Evolutionary conservation across 495 filamentous ascomycete species (phyloP), one percentile per base, ranked within the genome.

Genomic region (Podospora comata): DNA sequence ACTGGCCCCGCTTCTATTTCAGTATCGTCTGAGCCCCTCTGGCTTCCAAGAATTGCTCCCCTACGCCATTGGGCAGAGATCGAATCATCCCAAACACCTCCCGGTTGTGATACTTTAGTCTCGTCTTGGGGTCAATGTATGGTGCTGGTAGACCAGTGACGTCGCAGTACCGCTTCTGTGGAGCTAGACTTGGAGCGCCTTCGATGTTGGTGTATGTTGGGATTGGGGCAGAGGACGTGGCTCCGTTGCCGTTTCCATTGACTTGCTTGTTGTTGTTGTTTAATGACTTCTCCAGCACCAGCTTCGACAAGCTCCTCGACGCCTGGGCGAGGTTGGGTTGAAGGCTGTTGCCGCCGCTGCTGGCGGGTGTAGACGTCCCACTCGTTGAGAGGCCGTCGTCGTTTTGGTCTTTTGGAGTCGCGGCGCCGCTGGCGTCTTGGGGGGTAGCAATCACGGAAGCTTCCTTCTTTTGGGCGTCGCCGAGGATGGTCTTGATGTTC

Each of bases 401-500:
- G 67, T 80, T 66, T 1, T 93, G 93, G 65, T 83, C 82, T 68
- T 80, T 66, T 2, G 93, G 93, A 0, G 93, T 96, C 0, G 85
- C 90, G 26, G 87, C 82, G 68, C 93, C 92, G 76, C 89, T 92
- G 68, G 80, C 71, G 78, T 94, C 93, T 71, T 87, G 88, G 66
- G 95, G 92, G 0, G 92, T 95, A 9, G 87, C 87, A n/a, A 84
- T 82, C 70, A 93, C 83, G 18, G 90, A 86, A 7, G 91, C 91
- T 81, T 94, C 89, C 76, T 93, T 93, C 53, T 92, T 88, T 26
- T 90, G 85, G 30, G 89, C 92, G 71, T 99, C 95, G n/a, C 92
- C 88, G 68, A 99, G 85, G 67, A 98, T 93, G 75, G 96, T 92
- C 79, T 98, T 98, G 79, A 98, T 89, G 75, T 96, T 97, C 82